Conservation (phyloP, 140 eudicot species). For the Flaveria floridana region DNA sequence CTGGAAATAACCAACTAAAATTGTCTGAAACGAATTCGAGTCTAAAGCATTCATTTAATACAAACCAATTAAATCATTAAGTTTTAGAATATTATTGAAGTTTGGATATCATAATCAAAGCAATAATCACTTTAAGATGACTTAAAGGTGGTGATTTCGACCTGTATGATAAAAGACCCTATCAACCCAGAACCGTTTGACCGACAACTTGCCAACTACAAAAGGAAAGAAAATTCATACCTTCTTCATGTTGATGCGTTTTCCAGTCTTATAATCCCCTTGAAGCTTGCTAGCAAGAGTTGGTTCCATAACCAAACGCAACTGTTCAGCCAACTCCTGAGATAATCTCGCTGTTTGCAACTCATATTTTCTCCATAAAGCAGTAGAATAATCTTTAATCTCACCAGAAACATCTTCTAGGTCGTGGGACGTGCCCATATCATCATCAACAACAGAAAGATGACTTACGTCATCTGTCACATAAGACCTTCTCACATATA, state of each 20-base stretch:
- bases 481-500: constrained; percentile 48
- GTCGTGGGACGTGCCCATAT: constrained; percentile 45
- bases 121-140: not conserved
- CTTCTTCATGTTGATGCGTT: constrained; percentile 95
- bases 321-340: constrained; percentile 90
- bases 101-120: not conserved
- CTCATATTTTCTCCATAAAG: constrained; percentile 89
- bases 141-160: not conserved
- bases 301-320: constrained; percentile 97
- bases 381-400: constrained; percentile 51
- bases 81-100: not conserved
- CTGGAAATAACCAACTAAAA: constrained; percentile 36
- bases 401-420: constrained; percentile 51
- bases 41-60: not conserved
- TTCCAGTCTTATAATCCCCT: constrained; percentile 94
- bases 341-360: constrained; percentile 80
- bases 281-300: constrained; percentile 97
- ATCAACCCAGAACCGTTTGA: not conserved
- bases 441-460: constrained; percentile 47
- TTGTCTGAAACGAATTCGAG: constrained; percentile 1
- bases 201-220: not conserved
- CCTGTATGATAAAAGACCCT: not conserved
- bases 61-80: not conserved
- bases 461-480: constrained; percentile 44
- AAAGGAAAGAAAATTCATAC: constrained; percentile 34